Percentiles rank a stretch among this genome's conserved stretches.
phyloP scores from a whole-genome alignment of 768 basidiomycete genomes.

The Psilocybe azurescens region DNA sequence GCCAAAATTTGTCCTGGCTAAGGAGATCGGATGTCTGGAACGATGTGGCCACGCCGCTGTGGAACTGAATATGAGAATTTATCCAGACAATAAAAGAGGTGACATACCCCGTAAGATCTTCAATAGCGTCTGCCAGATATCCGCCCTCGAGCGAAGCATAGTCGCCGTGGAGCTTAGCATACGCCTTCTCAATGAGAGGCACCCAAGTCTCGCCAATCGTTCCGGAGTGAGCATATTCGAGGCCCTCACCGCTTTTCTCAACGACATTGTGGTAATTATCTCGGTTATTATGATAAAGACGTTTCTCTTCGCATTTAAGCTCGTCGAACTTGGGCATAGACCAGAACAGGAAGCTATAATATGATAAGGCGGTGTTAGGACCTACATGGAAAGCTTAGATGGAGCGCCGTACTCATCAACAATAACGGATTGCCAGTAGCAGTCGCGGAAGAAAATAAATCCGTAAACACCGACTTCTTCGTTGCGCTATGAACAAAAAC shows the following conservation, averaged over 20 bases:
- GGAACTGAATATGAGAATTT: neutral
- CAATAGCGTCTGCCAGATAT: conserved; percentile 46
- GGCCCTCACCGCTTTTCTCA: conserved; percentile 40
- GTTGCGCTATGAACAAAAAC: conserved; percentile 39
- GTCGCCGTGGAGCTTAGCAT: conserved; percentile 21
- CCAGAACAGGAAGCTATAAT: conserved; percentile 48
- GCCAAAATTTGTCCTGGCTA: conserved; percentile 51
- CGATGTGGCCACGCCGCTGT: conserved; percentile 41
- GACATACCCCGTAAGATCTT: conserved; percentile 26
- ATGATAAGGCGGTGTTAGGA: neutral
- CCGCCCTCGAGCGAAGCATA: conserved; percentile 19
- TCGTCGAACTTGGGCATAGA: conserved; percentile 58
- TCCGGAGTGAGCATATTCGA: conserved; percentile 37
- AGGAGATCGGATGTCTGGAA: conserved; percentile 43
- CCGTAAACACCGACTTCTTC: conserved; percentile 62
- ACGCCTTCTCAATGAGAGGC: conserved; percentile 14
- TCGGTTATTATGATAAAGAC: conserved; percentile 57
- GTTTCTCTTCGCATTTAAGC: conserved; percentile 42
- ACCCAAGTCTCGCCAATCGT: conserved; percentile 22
- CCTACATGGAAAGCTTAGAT: neutral
- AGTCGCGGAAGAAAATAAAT: conserved; percentile 61
- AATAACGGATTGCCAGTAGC: conserved; percentile 56
- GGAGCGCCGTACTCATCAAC: conserved; percentile 53
- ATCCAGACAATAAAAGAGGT: neutral
- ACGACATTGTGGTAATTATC: conserved; percentile 47